Evolutionary conservation across 2,329 filamentous ascomycete species (phyloP).

Genomic region (Colletotrichum costaricense): DNA sequence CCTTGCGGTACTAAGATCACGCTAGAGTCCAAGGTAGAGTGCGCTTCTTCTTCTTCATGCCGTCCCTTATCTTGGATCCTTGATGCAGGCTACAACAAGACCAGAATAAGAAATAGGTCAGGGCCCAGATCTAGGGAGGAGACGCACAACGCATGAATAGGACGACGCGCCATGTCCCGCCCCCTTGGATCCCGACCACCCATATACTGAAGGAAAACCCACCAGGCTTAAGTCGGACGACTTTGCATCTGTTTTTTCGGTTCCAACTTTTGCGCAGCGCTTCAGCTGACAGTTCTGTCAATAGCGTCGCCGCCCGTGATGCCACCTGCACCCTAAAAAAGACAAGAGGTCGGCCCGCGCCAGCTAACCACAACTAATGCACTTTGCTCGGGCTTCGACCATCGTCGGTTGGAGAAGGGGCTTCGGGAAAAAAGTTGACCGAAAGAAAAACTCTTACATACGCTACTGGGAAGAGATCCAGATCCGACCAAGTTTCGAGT

Average conservation of each 20-base stretch:
- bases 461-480: not conserved
- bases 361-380: not conserved
- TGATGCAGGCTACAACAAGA: too few relatives aligned
- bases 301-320: slow-evolving; percentile 25
- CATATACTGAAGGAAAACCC: not conserved
- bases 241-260: not conserved
- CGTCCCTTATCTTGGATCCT: not conserved
- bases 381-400: slow-evolving; percentile 6
- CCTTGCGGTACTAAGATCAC: not conserved
- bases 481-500: not conserved
- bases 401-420: not conserved
- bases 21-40: not conserved
- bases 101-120: not conserved
- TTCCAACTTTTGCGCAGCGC: not conserved
- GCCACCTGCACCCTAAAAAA: not conserved
- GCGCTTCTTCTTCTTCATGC: not conserved
- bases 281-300: slow-evolving; percentile 14
- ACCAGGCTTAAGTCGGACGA: not conserved
- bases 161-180: not conserved
- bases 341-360: not conserved
- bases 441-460: not conserved
- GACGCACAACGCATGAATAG: not conserved
- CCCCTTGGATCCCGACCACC: not conserved
- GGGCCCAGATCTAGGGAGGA: not conserved
- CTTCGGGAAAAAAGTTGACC: not conserved